Conservation (phyloP, 1,139 yeast species). For the Meyerozyma sp. region DNA sequence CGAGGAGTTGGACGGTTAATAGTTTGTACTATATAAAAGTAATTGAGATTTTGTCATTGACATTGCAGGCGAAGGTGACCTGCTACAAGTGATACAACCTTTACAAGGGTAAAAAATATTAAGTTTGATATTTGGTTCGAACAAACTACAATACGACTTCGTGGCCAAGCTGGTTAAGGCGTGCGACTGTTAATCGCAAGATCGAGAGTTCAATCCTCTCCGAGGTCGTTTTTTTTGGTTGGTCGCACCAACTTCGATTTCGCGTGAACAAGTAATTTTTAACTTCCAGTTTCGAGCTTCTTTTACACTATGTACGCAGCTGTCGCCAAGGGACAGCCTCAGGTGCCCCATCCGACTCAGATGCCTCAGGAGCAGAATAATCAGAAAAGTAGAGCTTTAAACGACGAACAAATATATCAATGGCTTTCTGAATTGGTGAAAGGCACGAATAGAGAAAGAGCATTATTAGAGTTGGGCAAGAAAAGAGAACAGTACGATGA, state of each 20-base stretch:
- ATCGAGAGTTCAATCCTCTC: slow-evolving; percentile 5
- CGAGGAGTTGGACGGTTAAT: slow-evolving; percentile 33
- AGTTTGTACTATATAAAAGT: slow-evolving; percentile 1
- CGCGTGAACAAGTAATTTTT: neutral
- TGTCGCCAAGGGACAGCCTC: neutral
- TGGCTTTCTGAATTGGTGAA: slow-evolving; percentile 89
- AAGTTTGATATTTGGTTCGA: neutral
- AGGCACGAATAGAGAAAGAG: slow-evolving; percentile 90
- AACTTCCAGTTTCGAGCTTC: neutral
- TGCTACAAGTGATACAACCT: too few species aligned
- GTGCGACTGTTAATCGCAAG: slow-evolving; percentile 6
- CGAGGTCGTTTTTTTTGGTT: slow-evolving; percentile 4
- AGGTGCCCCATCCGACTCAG: neutral
- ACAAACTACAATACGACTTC: slow-evolving; percentile 2
- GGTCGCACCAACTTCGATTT: neutral
- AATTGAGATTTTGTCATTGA: neutral
- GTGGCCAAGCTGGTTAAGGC: slow-evolving; percentile 7
- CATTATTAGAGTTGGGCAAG: slow-evolving; percentile 84
- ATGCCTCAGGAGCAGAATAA: neutral
- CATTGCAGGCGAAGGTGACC: too few species aligned
- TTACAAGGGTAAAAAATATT: neutral
- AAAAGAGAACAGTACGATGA: slow-evolving; percentile 94
- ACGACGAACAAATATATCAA: slow-evolving; percentile 80
- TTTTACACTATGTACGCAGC: neutral
- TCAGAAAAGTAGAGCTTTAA: slow-evolving; percentile 48